Evolutionary conservation across 2,329 filamentous ascomycete species (phyloP), one percentile per base, ranked within the genome.

Genomic region (Claviceps arundinis): DNA sequence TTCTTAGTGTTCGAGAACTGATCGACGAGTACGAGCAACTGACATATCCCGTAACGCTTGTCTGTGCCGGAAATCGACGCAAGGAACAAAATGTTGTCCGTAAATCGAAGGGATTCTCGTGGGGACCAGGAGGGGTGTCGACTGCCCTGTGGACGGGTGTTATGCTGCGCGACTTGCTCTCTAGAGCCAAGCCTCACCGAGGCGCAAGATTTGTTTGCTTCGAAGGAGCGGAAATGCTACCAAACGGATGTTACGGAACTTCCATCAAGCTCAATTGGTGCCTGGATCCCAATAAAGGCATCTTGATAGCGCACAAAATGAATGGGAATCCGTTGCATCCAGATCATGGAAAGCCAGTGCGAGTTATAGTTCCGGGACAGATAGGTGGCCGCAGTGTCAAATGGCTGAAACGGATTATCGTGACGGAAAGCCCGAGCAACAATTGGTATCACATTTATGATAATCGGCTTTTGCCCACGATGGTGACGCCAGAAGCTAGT

Each of bases 401-500:
- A 67, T 96, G 90, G 90, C 65, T 96, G 54, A 91, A 84, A 70
- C 83, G 76, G 57, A 77, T 96, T 55, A 85, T 89, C 44, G 67
- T 96, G 49, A 91, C 89, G 0, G 78, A 82, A 9, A 73, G 76
- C 24, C 89, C 89, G 0, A 95, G 89, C 62, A 84, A 91, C 56
- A 95, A 94, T 62, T 95, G 89, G 88, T 95, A 95, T 61, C 90
- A 96, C 66, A 89, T 94, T 56, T 90, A 93, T 66, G 90, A 96
- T 65, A 96, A 96, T 64, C 75, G 89, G 54, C 89, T 96, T 1
- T 70, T 96, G 41, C 90, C 90, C 57, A 95, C 89, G 0, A 90
- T 83, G 77, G 76, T 95, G 16, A 84, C 83, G 11, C 89, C 90
- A 0, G 89, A 95, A 58, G 83, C 85, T 63, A 84, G 87, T 54